Base-by-base conservation (phyloP, 2,329 filamentous ascomycete species). In the Tolypocladium tropicale region DNA sequence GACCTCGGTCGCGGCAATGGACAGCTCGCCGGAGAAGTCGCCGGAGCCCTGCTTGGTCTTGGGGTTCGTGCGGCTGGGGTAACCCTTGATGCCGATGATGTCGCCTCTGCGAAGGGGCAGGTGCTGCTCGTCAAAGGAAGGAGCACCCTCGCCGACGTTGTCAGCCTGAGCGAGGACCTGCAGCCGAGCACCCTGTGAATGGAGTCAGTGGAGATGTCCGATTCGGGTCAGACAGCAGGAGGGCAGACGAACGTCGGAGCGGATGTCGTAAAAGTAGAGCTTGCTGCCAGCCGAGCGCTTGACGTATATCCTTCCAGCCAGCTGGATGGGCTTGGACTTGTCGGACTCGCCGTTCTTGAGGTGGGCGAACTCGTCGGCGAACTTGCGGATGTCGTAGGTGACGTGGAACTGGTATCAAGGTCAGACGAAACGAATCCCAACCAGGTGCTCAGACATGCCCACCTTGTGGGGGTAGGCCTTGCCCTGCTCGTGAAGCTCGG, bases 121-220 rank as follows among this genome's bases (percentile, higher is more conserved):
- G 69, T 99, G 94, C 76, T 97, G 93, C 58, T 89, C 83, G 64
- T 89, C 88, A 65, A 97, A 99, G 9, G 85, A 72, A 28, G 76
- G 71, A 23, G 82, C 79, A 52, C 81, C 81, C 62, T 86, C 83
- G 56, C 81, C 81, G 56, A 85, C 82, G 65, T 95, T 83, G 67
- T 96, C 86, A 50, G 88, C 82, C 73, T 96, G 91, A 70, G 90
- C 95, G 79, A 97, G 90, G 61, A 97, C 84, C 77, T 99, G 95
- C 51, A 96, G 79, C 72, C 89, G 88, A 63, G 78, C 74, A 52
- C 80, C 80, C 66, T 80, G 41, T 9, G 36, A 36, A 4, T 18
- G 3, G 28, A 23, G 51, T 55, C 25, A 56, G 53, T 9, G 23
- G 34, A 32, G 9, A 11, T 12, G 33, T 5, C 11, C 32, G 10